Evolutionary conservation across 2,329 filamentous ascomycete species (phyloP).

Genomic region (Aspergillus proliferans): DNA sequence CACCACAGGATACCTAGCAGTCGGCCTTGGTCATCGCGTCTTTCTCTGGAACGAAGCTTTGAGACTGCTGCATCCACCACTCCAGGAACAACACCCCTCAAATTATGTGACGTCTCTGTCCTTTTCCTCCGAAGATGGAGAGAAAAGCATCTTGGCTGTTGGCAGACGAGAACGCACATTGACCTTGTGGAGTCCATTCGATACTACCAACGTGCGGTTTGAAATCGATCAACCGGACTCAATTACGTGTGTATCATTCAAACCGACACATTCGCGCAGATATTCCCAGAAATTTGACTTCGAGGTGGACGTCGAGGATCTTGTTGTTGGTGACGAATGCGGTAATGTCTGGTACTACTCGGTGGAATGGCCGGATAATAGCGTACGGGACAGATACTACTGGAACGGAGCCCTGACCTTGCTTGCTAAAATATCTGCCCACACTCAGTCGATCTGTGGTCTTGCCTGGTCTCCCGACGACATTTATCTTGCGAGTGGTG

Average conservation of each 20-base stretch:
- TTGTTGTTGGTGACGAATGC: slow-evolving; percentile 77
- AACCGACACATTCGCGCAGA: slow-evolving; percentile 54
- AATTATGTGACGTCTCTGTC: slow-evolving; percentile 73
- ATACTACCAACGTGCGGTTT: slow-evolving; percentile 59
- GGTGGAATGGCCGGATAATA: slow-evolving; percentile 67
- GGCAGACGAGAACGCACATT: slow-evolving; percentile 73
- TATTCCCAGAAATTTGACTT: slow-evolving; percentile 44
- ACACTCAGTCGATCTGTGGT: slow-evolving; percentile 87
- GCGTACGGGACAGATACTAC: slow-evolving; percentile 58
- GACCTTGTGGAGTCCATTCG: slow-evolving; percentile 67
- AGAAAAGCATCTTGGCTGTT: slow-evolving; percentile 74
- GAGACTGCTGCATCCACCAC: slow-evolving; percentile 58
- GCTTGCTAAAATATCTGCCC: slow-evolving; percentile 68
- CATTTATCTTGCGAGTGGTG: slow-evolving; percentile 73
- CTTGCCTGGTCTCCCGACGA: slow-evolving; percentile 80
- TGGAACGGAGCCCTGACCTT: slow-evolving; percentile 76
- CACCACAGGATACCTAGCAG: slow-evolving; percentile 68
- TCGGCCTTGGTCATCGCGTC: slow-evolving; percentile 71
- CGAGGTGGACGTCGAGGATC: slow-evolving; percentile 66
- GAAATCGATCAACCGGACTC: slow-evolving; percentile 64
- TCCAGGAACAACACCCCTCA: slow-evolving; percentile 42
- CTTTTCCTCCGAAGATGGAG: slow-evolving; percentile 75
- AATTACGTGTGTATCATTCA: slow-evolving; percentile 76
- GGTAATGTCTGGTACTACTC: slow-evolving; percentile 84
- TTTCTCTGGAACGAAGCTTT: slow-evolving; percentile 81